Evolutionary conservation across 768 basidiomycete genomes (phyloP).

Genomic region (Mrakia hoshinonis): DNA sequence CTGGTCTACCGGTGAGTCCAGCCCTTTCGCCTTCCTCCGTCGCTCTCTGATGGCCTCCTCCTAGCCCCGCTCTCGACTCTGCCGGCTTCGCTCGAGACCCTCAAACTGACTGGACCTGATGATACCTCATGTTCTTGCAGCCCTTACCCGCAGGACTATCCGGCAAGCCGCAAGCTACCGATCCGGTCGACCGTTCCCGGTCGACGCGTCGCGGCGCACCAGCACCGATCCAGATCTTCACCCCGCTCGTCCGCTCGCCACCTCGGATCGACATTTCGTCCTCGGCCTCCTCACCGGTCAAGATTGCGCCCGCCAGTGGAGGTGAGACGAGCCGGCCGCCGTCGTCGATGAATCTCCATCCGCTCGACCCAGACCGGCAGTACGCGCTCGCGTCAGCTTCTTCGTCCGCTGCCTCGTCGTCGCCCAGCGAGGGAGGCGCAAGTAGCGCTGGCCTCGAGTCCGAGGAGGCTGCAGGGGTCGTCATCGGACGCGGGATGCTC

Average conservation of each 20-base stretch:
- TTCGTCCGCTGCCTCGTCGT: too few species aligned
- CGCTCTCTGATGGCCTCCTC: too few species aligned
- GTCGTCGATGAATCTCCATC: too few species aligned
- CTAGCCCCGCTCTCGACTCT: too few species aligned
- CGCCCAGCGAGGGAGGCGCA: neutral
- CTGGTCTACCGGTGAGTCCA: too few species aligned
- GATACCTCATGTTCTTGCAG: neutral
- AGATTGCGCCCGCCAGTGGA: neutral
- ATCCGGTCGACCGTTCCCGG: neutral
- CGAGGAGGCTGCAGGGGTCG: neutral
- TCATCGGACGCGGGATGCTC: neutral
- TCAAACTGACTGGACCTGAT: neutral
- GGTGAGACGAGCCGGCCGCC: too few species aligned
- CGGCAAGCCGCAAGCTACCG: neutral
- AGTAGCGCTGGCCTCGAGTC: neutral
- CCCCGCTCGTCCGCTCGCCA: neutral
- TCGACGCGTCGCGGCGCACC: neutral
- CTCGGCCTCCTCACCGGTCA: neutral
- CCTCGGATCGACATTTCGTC: neutral
- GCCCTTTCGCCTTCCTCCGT: too few species aligned
- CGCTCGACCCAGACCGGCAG: too few species aligned
- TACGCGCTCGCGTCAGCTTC: too few species aligned
- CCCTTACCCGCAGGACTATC: neutral
- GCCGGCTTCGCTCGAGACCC: too few species aligned
- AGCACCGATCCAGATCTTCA: neutral